phyloP scores from a whole-genome alignment of 495 filamentous ascomycete genomes.

The Neurospora sp. region DNA sequence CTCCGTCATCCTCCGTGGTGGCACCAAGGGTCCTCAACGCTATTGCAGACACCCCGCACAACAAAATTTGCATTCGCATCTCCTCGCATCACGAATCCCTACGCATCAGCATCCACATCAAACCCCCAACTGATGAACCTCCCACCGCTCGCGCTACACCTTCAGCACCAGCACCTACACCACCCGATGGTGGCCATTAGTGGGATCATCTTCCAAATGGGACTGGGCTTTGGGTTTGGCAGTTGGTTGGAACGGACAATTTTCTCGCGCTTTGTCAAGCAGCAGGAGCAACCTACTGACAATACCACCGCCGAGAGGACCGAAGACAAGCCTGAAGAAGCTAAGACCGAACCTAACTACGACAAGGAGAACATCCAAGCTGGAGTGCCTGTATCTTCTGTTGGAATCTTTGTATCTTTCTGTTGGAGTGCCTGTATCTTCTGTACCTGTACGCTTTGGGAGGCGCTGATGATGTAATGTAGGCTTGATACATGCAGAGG shows the following conservation, averaged over 20 bases:
- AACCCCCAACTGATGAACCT: too few species aligned
- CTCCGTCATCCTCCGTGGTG: not conserved
- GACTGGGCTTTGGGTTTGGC: slow-evolving; percentile 21
- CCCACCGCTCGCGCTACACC: too few species aligned
- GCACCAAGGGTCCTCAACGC: slow-evolving; percentile 20
- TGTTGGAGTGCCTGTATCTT: not conserved
- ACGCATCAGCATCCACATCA: too few species aligned
- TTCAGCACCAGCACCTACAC: too few species aligned
- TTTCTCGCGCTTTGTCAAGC: not conserved
- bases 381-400: not conserved
- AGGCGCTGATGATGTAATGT: not conserved
- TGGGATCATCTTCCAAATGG: slow-evolving; percentile 37
- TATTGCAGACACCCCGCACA: not conserved
- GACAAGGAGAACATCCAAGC: not conserved
- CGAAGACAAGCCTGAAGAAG: not conserved
- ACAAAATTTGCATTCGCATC: too few species aligned
- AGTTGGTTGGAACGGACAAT: slow-evolving; percentile 24
- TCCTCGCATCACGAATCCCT: too few species aligned
- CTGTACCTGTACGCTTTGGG: not conserved
- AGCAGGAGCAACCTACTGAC: not conserved
- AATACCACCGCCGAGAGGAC: not conserved
- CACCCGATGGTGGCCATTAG: slow-evolving; percentile 30
- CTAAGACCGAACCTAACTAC: not conserved
- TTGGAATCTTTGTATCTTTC: too few species aligned
- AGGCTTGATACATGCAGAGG: not conserved